phyloP scores from a whole-genome alignment of 164 flowering plant species.

The Piper longum region DNA sequence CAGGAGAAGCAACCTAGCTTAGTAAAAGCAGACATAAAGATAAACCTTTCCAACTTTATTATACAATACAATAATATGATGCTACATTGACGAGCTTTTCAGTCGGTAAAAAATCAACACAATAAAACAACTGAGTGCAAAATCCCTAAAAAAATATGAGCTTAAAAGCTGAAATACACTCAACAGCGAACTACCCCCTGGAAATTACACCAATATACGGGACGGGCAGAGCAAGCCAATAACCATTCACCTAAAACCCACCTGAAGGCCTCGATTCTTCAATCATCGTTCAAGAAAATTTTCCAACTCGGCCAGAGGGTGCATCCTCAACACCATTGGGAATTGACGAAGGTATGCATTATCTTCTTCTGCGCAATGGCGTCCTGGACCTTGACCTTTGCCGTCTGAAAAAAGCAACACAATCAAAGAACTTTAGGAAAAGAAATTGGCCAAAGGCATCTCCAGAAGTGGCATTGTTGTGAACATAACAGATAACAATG shows the following conservation, averaged over 20 bases:
- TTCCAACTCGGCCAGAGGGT: no score
- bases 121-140: not conserved
- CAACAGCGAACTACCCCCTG: not conserved
- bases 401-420: slow-evolving; percentile 36
- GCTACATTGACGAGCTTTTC: not conserved
- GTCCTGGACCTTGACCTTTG: slow-evolving; percentile 68
- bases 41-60: no score
- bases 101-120: not conserved
- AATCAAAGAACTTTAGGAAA: slow-evolving; percentile 2
- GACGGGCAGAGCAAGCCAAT: not conserved
- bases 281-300: not conserved
- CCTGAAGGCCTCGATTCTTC: not conserved
- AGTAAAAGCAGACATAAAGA: no score
- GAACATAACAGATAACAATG: not conserved
- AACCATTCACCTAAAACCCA: not conserved
- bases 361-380: slow-evolving; percentile 40
- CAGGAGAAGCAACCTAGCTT: no score
- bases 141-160: no score
- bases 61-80: no score
- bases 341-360: slow-evolving; percentile 1
- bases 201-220: not conserved
- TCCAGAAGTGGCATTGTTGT: not conserved
- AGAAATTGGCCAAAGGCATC: not conserved
- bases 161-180: not conserved
- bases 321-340: no score